phyloP scores from a whole-genome alignment of 495 filamentous ascomycete genomes.

The Opeltia flavorubescens region DNA sequence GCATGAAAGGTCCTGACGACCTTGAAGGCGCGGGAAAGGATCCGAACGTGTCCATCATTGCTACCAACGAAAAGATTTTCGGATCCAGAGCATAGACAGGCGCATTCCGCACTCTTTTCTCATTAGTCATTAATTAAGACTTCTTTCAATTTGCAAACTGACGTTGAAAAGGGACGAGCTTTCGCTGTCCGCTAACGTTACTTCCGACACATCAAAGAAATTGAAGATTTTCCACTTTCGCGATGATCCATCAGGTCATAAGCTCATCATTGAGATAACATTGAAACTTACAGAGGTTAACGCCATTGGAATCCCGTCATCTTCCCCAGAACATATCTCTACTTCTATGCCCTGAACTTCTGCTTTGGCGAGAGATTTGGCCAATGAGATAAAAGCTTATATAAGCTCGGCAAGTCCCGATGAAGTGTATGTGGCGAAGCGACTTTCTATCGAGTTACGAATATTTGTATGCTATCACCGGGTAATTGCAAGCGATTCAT shows the following conservation, averaged over 20 bases:
- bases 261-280: background rate
- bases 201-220: constrained; percentile 89
- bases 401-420: too few relatives aligned
- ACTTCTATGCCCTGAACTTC: too few relatives aligned
- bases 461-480: too few relatives aligned
- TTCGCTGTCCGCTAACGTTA: constrained; percentile 58
- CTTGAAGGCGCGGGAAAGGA: constrained; percentile 77
- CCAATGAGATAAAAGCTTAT: too few relatives aligned
- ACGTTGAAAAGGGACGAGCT: constrained; percentile 49
- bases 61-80: constrained; percentile 83
- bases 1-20: constrained; percentile 74
- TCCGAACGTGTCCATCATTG: constrained; percentile 69
- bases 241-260: background rate
- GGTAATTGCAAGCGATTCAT: too few relatives aligned
- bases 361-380: too few relatives aligned
- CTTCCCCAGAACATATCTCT: too few relatives aligned
- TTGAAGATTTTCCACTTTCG: constrained; percentile 94
- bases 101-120: constrained; percentile 41
- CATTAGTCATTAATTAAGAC: constrained; percentile 18
- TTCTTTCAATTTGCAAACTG: constrained; percentile 26
- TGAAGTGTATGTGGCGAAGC: too few relatives aligned
- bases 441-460: too few relatives aligned
- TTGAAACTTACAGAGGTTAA: constrained; percentile 19
- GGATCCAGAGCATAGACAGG: constrained; percentile 68
- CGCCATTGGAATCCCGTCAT: too few relatives aligned